Conservation (phyloP, 2,329 filamentous ascomycete species). For the Diplocarpon mali region DNA sequence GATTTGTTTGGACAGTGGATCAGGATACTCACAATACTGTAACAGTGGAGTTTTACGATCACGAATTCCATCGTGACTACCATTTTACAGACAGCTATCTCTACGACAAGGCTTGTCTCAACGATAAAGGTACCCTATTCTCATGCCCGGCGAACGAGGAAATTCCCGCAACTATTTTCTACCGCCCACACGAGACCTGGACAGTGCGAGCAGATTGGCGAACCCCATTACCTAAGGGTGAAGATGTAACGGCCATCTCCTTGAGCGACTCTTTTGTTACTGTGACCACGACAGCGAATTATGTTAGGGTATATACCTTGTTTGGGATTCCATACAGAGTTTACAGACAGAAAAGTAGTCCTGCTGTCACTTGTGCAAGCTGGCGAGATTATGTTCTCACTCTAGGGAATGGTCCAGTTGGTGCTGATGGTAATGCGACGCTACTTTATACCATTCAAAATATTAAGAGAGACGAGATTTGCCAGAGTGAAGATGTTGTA, state of each 20-base stretch:
- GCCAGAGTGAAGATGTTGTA: conserved; percentile 86
- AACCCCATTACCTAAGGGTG: conserved; percentile 75
- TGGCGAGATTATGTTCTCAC: conserved; percentile 97
- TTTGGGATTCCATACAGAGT: conserved; percentile 84
- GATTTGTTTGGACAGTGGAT: conserved; percentile 94
- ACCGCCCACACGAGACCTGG: conserved; percentile 95
- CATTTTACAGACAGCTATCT: conserved; percentile 95
- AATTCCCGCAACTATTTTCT: conserved; percentile 73
- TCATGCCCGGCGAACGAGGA: conserved; percentile 62
- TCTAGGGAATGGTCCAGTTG: conserved; percentile 81
- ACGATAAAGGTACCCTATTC: conserved; percentile 76
- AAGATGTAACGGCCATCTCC: conserved; percentile 78
- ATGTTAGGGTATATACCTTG: conserved; percentile 84
- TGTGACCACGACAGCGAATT: conserved; percentile 75
- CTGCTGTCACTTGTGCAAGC: conserved; percentile 84
- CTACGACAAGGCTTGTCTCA: conserved; percentile 91
- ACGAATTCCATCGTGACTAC: conserved; percentile 83
- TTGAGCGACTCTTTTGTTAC: conserved; percentile 86
- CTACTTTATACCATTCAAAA: conserved; percentile 91
- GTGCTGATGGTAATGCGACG: conserved; percentile 63
- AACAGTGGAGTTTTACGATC: conserved; percentile 95
- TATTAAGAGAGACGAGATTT: conserved; percentile 85
- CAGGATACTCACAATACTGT: conserved; percentile 90
- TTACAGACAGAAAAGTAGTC: conserved; percentile 82
- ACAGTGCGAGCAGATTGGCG: conserved; percentile 84